Evolutionary conservation across 805 yeast genomes (phyloP).

Genomic region (Saccharomycopsis olivae): DNA sequence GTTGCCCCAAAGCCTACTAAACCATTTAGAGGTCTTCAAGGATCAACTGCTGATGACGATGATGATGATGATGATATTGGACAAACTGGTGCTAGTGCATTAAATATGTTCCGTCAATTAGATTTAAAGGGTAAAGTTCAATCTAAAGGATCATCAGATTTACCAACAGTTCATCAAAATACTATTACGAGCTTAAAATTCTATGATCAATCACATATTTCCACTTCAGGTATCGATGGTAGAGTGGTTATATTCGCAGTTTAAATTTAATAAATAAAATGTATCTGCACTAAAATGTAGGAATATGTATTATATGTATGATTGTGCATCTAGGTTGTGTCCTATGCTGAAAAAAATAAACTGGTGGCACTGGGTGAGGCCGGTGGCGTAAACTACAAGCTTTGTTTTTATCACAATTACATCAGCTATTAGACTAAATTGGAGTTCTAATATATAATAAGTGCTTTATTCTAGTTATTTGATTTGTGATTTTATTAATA

Average conservation of each 20-base stretch:
- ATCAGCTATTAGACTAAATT: too few species aligned
- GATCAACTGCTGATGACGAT: too few species aligned
- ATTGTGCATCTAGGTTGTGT: too few species aligned
- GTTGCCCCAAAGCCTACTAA: slow-evolving; percentile 24
- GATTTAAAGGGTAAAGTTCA: slow-evolving; percentile 82
- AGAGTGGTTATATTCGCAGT: slow-evolving; percentile 65
- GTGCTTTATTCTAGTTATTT: too few species aligned
- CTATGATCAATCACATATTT: slow-evolving; percentile 41
- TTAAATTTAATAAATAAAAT: not conserved
- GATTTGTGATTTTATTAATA: too few species aligned
- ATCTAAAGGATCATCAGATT: slow-evolving; percentile 32
- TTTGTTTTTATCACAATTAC: too few species aligned
- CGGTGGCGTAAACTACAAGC: too few species aligned
- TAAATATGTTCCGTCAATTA: slow-evolving; percentile 90
- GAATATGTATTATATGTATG: too few species aligned
- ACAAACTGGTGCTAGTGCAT: slow-evolving; percentile 57
- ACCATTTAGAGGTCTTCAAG: slow-evolving; percentile 21
- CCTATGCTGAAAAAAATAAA: too few species aligned
- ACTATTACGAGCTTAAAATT: slow-evolving; percentile 63
- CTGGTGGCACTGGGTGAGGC: too few species aligned
- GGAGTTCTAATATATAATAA: too few species aligned
- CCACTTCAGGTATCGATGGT: slow-evolving; percentile 85
- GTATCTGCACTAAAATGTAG: too few species aligned
- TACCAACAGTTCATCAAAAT: slow-evolving; percentile 83
- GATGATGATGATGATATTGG: slow-evolving; percentile 46